Evolutionary conservation across 75 land plant genomes (phyloP).

Genomic region (Picea sitchensis): DNA sequence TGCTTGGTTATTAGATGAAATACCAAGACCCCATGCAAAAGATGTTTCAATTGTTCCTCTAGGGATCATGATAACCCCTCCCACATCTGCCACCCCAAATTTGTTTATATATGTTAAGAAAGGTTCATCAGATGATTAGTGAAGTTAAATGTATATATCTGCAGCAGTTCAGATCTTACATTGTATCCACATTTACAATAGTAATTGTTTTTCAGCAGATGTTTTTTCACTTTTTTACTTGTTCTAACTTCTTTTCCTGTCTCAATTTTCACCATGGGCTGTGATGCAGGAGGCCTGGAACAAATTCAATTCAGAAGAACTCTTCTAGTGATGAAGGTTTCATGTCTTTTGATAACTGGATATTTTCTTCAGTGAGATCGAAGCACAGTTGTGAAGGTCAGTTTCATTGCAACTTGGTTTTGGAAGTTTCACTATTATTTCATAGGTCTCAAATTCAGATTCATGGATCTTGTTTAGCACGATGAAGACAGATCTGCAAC

Average conservation of each 20-base stretch:
- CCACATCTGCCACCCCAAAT: no score
- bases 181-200: not conserved
- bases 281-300: conserved; percentile 62
- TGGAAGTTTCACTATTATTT: not conserved
- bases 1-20: no score
- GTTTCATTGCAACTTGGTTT: not conserved
- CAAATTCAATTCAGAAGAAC: conserved; percentile 71
- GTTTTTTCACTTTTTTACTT: not conserved
- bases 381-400: conserved; percentile 1
- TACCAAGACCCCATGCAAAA: no score
- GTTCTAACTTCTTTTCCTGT: not conserved
- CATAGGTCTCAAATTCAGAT: not conserved
- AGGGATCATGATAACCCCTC: no score
- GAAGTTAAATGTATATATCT: not conserved
- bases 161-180: not conserved
- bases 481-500: not conserved
- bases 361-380: not conserved
- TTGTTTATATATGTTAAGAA: not conserved
- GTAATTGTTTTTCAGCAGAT: not conserved
- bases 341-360: not conserved
- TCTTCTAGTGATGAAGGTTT: conserved; percentile 28
- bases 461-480: not conserved
- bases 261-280: not conserved
- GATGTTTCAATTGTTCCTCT: no score
- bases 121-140: not conserved